Conservation (phyloP, 108 stramenopile genomes). For the Nannochloropsis gaditana region DNA sequence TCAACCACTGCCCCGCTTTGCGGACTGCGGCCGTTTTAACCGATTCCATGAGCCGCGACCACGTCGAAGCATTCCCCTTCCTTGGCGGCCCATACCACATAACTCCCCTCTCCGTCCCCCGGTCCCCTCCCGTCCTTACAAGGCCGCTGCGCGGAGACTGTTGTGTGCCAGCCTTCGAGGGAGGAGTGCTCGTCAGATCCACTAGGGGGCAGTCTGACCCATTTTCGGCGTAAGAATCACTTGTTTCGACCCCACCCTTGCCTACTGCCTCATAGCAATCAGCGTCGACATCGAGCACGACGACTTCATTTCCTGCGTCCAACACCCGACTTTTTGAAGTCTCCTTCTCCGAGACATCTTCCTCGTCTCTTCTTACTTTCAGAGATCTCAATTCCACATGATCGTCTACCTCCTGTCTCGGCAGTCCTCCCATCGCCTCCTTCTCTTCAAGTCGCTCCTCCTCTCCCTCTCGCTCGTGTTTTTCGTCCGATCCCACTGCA, state of each 20-base stretch:
- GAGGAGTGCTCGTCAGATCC: not conserved
- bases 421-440: not conserved
- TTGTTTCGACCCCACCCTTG: not conserved
- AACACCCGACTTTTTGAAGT: too few species aligned
- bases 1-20: not conserved
- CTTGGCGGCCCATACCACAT: too few species aligned
- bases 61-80: too few species aligned
- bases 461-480: not conserved
- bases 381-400: not conserved
- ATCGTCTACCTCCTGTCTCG: not conserved
- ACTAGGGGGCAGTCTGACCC: not conserved
- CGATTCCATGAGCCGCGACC: too few species aligned
- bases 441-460: not conserved
- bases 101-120: too few species aligned
- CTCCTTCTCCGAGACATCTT: not conserved
- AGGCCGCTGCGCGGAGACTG: too few species aligned
- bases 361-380: not conserved
- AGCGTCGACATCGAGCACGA: not conserved
- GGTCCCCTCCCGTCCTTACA: too few species aligned
- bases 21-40: not conserved
- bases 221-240: not conserved
- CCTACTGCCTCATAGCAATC: not conserved
- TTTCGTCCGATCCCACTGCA: not conserved
- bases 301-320: too few species aligned
- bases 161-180: not conserved